Evolutionary conservation across 2,329 filamentous ascomycete genomes (phyloP).

Genomic region (Tolypocladium ophioglossoides): DNA sequence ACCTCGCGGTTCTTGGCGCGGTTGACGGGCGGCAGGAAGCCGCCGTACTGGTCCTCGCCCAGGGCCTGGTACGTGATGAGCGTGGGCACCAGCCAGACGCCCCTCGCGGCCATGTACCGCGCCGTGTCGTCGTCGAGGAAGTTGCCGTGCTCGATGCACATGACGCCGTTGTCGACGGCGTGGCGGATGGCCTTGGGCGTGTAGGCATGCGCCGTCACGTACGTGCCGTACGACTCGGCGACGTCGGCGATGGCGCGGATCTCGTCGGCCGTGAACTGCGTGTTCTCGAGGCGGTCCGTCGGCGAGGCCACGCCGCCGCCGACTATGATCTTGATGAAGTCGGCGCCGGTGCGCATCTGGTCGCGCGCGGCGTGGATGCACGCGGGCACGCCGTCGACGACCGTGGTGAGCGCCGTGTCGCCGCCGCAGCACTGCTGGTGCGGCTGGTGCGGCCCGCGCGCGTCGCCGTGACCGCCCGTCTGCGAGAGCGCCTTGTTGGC

Average conservation of each 20-base stretch:
- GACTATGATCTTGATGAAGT: slow-evolving; percentile 54
- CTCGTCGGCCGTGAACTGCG: slow-evolving; percentile 47
- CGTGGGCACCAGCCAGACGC: slow-evolving; percentile 42
- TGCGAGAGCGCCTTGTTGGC: slow-evolving; percentile 43
- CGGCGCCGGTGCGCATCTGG: slow-evolving; percentile 42
- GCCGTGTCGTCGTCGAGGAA: slow-evolving; percentile 32
- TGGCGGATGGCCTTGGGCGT: slow-evolving; percentile 43
- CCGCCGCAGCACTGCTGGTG: slow-evolving; percentile 5
- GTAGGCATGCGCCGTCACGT: slow-evolving; percentile 48
- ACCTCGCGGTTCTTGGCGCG: slow-evolving; percentile 41
- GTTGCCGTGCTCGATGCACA: slow-evolving; percentile 39
- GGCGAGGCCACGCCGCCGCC: slow-evolving; percentile 46
- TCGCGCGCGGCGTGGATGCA: slow-evolving; percentile 42
- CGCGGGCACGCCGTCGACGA: slow-evolving; percentile 39
- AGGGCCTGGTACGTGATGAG: slow-evolving; percentile 41
- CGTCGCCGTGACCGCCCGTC: slow-evolving; percentile 47
- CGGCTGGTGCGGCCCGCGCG: slow-evolving; percentile 29
- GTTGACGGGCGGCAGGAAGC: slow-evolving; percentile 31
- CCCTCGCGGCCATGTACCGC: slow-evolving; percentile 36
- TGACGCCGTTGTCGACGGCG: slow-evolving; percentile 42
- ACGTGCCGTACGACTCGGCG: slow-evolving; percentile 36
- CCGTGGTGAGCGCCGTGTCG: not conserved
- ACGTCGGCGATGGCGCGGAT: slow-evolving; percentile 41
- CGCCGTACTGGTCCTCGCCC: slow-evolving; percentile 29
- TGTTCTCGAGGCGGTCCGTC: slow-evolving; percentile 39